These are phyloP conservation scores for Sporothrix brasiliensis DNA, from an alignment of 2,329 filamentous ascomycete genomes.

Conservation along the genomic window DNA sequence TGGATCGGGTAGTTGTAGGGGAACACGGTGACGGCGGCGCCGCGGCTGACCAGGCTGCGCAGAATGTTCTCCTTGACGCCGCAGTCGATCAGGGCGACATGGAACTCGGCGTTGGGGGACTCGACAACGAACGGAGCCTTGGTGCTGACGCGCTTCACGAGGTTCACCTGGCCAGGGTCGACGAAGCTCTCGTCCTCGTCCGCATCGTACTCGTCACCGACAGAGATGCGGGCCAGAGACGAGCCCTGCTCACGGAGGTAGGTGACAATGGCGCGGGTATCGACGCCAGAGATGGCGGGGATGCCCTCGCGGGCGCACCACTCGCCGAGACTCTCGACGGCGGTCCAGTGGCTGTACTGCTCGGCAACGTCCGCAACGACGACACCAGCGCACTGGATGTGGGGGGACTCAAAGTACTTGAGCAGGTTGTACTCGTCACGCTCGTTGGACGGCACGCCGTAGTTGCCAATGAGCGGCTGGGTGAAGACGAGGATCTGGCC, in stretches of 20 bases:
- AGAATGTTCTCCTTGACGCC: slow-evolving; percentile 99
- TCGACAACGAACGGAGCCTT: slow-evolving; percentile 97
- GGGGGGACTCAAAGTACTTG: slow-evolving; percentile 97
- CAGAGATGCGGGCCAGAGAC: slow-evolving; percentile 88
- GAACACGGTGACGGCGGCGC: slow-evolving; percentile 90
- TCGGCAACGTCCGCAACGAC: slow-evolving; percentile 93
- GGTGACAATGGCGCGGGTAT: slow-evolving; percentile 95
- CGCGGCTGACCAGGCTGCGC: slow-evolving; percentile 86
- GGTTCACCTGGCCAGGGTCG: slow-evolving; percentile 94
- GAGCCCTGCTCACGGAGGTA: slow-evolving; percentile 95
- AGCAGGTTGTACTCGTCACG: slow-evolving; percentile 88
- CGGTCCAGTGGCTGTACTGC: slow-evolving; percentile 98
- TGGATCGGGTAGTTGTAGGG: slow-evolving; percentile 97
- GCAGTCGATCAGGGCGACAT: slow-evolving; percentile 94
- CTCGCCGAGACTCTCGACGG: slow-evolving; percentile 86
- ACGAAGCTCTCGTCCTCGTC: slow-evolving; percentile 96
- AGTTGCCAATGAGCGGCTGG: slow-evolving; percentile 96
- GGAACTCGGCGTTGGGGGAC: slow-evolving; percentile 78
- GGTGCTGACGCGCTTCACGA: slow-evolving; percentile 94
- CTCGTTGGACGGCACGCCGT: slow-evolving; percentile 85
- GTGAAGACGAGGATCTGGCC: slow-evolving; percentile 98
- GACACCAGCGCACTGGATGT: slow-evolving; percentile 94
- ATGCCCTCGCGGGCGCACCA: slow-evolving; percentile 98
- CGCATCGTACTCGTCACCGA: slow-evolving; percentile 97
- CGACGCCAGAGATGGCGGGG: slow-evolving; percentile 92